A percentile compares a stretch with the other conserved stretches of the same genome.
These are phyloP conservation scores for Barbatosphaeria neglecta DNA, from an alignment of 495 filamentous ascomycete genomes.

Conservation along the genomic window DNA sequence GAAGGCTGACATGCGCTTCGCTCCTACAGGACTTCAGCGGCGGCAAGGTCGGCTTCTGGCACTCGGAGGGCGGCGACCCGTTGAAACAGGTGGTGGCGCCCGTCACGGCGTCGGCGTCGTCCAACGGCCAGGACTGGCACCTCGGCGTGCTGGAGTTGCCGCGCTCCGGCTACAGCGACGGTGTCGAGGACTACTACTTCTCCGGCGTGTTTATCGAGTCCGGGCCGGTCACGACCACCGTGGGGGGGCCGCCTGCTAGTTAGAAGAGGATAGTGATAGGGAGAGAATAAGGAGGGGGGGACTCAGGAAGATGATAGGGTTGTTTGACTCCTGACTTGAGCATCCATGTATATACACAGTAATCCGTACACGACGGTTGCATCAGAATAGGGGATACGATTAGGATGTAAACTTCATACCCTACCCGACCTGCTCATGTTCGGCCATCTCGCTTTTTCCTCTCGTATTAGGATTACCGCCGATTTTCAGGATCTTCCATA, in stretches of 20 bases:
- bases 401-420: no score
- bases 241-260: slow-evolving; percentile 31
- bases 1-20: background rate
- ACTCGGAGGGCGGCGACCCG: slow-evolving; percentile 46
- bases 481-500: no score
- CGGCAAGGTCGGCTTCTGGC: slow-evolving; percentile 55
- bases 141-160: slow-evolving; percentile 58
- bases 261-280: slow-evolving; percentile 6
- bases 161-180: slow-evolving; percentile 38
- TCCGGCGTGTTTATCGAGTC: slow-evolving; percentile 61
- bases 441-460: no score
- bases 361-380: no score
- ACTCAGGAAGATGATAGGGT: no score
- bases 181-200: slow-evolving; percentile 58
- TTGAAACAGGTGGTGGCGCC: slow-evolving; percentile 46
- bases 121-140: slow-evolving; percentile 66
- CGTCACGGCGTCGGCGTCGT: slow-evolving; percentile 45
- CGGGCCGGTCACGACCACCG: slow-evolving; percentile 45
- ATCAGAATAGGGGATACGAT: no score
- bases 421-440: no score
- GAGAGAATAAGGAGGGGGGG: no score
- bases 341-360: no score
- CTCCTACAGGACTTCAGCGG: slow-evolving; percentile 38
- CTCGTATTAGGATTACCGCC: no score
- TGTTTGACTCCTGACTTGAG: no score